Base-by-base conservation (phyloP, 31 red algal genomes). In the Endocladia muricata region DNA sequence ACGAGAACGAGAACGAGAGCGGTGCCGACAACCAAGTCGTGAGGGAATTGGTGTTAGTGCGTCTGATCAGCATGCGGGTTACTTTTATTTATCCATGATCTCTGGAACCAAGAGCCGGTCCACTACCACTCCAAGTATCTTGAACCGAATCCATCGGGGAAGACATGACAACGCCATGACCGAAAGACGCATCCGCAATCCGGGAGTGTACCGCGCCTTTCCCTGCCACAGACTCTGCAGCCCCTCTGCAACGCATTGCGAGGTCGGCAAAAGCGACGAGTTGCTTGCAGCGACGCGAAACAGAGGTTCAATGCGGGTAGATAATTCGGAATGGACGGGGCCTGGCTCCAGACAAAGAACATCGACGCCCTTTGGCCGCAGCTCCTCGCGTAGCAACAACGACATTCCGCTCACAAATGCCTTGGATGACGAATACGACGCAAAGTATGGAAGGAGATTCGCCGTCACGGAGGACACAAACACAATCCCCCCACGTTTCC, bases 351-450 rank as follows among this genome's bases (percentile, higher is more conserved):
- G 34, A 4, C 4, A 8, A 3, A 57, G 3, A 9, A 75, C 71
- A n/a, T 35, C 29, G 3, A 75, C 47, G 4, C 49, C 49, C 28
- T 58, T 52, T 7, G 47, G 9, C 4, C 25, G 6, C 23, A 78
- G 33, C 56, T 78, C 74, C 2, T 65, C 3, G 33, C 56, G n/a
- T 7, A 78, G 15, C 3, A 66, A n/a, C 3, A 30, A 23, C 5
- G 58, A 29, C 15, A 78, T 15, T 17, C 17, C 65, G 58, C 23
- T 64, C 15, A 78, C 56, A 23, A 42, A 78, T 4, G 74, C 31
- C 33, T 78, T 78, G 17, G 57, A 48, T 21, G 57, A 37, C 35
- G 56, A 47, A 34, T 78, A 78, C 4, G 74, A 37, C 6, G 74
- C 55, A 41, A 65, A 78, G 8, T 37, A 78, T 3, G 57, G 29